A percentile compares a stretch with the other conserved stretches of the same genome.
phyloP scores from a whole-genome alignment of 225 moss, liverwort and hornwort species.

The Marchantia polymorpha region DNA sequence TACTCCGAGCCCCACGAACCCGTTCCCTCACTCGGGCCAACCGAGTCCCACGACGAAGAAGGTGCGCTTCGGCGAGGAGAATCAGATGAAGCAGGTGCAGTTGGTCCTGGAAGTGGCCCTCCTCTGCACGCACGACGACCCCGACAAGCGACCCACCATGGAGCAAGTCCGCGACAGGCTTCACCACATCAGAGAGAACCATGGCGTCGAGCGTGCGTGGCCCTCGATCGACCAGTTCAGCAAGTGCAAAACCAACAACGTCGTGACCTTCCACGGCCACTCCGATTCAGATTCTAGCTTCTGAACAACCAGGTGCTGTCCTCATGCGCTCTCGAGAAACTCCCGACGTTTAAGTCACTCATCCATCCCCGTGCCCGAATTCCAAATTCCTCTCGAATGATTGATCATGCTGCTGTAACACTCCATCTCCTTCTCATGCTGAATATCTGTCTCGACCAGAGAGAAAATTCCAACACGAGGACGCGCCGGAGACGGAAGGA shows the following conservation, averaged over 20 bases:
- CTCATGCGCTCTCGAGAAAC: background rate
- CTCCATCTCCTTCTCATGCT: no score
- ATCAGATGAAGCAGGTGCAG: constrained; percentile 23
- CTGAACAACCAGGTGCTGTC: background rate
- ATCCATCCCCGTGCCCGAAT: no score
- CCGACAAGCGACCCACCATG: constrained; percentile 18
- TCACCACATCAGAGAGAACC: constrained; percentile 20
- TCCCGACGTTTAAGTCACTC: background rate
- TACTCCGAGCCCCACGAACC: background rate
- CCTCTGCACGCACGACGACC: constrained; percentile 16
- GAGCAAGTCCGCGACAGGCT: constrained; percentile 25
- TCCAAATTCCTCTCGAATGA: background rate
- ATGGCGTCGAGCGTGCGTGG: constrained; percentile 12
- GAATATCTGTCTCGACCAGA: no score
- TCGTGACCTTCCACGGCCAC: constrained; percentile 6
- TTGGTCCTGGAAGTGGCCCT: constrained; percentile 14
- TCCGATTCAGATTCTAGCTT: constrained; percentile 13
- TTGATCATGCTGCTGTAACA: background rate
- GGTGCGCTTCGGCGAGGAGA: constrained; percentile 18
- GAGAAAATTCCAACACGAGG: no score
- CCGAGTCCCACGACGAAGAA: constrained; percentile 14
- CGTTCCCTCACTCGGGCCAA: constrained; percentile 7
- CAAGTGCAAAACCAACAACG: background rate
- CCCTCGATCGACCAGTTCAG: background rate
- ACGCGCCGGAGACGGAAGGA: background rate